Evolutionary conservation across 192 early-diverging fungal species (phyloP), one percentile per base, ranked within the genome.

Genomic region (Obelidium mucronatum): DNA sequence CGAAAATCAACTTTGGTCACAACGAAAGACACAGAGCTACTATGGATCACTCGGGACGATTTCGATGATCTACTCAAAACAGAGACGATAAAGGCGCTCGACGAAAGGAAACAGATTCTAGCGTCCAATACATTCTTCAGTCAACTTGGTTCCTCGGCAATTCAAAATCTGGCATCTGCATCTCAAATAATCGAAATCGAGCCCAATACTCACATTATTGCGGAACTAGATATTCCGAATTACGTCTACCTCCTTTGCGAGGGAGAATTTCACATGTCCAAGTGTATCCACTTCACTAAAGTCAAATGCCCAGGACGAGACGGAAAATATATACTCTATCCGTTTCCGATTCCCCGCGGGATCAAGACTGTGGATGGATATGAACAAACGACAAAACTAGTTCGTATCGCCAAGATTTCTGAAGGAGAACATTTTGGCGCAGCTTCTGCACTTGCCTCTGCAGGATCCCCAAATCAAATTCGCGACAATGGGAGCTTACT

Each of bases 391-490:
- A 24, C 34, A 37, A 66, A 66, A 66, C 30, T 69, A 11, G 8
- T 48, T 6, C 8, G 19, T 15, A 48, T 48, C 19, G 44, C 44
- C 8, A 54, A 69, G n/a, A 22, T 69, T 26, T n/a, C 17, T n/a
- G 48, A 69, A 53, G 48, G 48, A 3, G 42, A 53, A 51, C 26
- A 52, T 26, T 69, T 26, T 51, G 67, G 67, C 11, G 67, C 48
- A 8, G 67, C 67, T 1, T 8, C 28, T n/a, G 52, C 48, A 31
- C 19, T 69, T 19, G 11, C 67, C 28, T 40, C 42, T 30, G 40
- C 52, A 28, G 67, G 67, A 44, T 17, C 40, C 22, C 67, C 67
- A 19, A 69, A 69, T n/a, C 67, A 69, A 69, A 33, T 66, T 52
- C 44, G 67, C 67, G 6, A 51, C 67, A 28, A 30, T 53, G 24